Evolutionary conservation across 805 yeast genomes (phyloP), one percentile per base, ranked within the genome.

Genomic region (Kodamaea nitidulidarum): DNA sequence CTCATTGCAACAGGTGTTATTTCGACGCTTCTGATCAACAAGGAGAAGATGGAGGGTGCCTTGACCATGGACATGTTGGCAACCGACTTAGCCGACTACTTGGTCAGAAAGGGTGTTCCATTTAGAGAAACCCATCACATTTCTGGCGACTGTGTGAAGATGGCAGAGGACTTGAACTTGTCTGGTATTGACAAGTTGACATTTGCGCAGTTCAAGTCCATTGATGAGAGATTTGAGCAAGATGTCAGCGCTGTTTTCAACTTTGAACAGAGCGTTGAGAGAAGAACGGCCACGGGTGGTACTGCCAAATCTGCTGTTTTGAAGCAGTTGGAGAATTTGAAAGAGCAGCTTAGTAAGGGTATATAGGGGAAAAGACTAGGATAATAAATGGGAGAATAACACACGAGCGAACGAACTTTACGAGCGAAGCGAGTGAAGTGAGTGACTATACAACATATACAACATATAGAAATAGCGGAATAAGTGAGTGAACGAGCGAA

Each of bases 21-120:
- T 34, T 88, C 97, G 3, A 93, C 98, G 2, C 73, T 93, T 53
- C 57, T 61, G 30, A 85, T 90, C 49, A 74, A 84, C 52, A 73
- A 75, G 47, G 83, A 76, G 39, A 80, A 73, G 50, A 93, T 93
- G 98, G 76, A 73, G 52, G 80, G 75, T 32, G 91, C 98, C 0
- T 76, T 93, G 54, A 90, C 98, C 20, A 91, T 91, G 95, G 98
- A 93, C 65, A 93, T 93, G 98, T 76, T 93, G 53, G 98, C 98
- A 15, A 93, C 99, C 22, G 99, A 93, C 61, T 75, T 93, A 52
- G 99, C 99, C 29, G 99, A 93, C 63, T 93, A 93, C 63, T 74
- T 93, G 49, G 99, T 93, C 37, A 83, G 96, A 70, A 90, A 84
- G 63, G 98, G 98, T 44, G 98, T 93, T 49, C 98, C 98, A 41